phyloP scores from a whole-genome alignment of 2,329 filamentous ascomycete genomes.

The Penicillium sp. region DNA sequence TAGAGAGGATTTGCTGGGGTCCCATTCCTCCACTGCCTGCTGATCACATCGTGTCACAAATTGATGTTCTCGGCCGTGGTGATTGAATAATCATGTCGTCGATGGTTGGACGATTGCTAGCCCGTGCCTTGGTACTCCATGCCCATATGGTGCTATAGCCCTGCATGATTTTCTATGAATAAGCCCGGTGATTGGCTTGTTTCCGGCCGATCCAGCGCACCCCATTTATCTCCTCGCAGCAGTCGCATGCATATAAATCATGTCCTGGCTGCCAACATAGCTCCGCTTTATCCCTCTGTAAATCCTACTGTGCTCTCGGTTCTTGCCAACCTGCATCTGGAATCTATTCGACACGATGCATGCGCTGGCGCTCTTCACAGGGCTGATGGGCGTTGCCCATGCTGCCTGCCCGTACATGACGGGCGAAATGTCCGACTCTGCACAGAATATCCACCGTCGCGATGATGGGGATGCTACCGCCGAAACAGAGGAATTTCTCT shows the following conservation, averaged over 20 bases:
- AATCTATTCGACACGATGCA: constrained; percentile 21
- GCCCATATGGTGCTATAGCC: constrained; percentile 2
- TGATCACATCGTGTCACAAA: constrained; percentile 3
- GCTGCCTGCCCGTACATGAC: constrained; percentile 42
- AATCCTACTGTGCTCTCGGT: background rate
- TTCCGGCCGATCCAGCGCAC: background rate
- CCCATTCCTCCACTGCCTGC: background rate
- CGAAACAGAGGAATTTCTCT: constrained; percentile 39
- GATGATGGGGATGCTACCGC: constrained; percentile 24
- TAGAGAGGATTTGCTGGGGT: background rate
- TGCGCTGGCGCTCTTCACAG: constrained; percentile 20
- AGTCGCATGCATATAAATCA: constrained; percentile 11
- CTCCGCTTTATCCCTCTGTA: background rate
- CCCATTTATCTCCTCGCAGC: background rate
- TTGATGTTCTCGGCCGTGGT: constrained; percentile 7
- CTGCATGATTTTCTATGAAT: constrained; percentile 1
- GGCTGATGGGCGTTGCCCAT: constrained; percentile 33
- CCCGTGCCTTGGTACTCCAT: constrained; percentile 1
- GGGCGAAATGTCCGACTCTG: constrained; percentile 20
- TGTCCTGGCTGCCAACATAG: background rate
- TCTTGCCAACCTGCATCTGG: background rate
- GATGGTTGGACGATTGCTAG: constrained; percentile 10
- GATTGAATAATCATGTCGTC: constrained; percentile 14
- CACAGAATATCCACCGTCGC: constrained; percentile 19
- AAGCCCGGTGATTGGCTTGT: constrained; percentile 7